Evolutionary conservation across 2,329 filamentous ascomycete species (phyloP), one percentile per base, ranked within the genome.

Genomic region (Penicillium sp.): DNA sequence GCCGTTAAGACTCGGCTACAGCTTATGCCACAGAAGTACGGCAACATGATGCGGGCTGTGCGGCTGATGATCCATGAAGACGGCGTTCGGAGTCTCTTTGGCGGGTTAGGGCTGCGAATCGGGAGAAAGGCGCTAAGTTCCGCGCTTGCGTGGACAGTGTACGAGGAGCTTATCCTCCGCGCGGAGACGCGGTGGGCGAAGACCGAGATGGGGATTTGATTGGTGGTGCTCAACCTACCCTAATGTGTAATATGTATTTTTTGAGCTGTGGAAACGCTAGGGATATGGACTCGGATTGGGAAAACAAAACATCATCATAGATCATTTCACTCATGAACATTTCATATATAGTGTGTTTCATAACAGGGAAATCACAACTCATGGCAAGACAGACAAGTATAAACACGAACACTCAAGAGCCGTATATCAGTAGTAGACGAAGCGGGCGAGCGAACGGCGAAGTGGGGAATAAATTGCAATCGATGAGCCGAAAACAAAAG

Each of bases 141-240:
- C 56, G 95, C 95, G n/a, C 83, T 98, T 68, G 94, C 94, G 7
- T 99, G 95, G 95, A 98, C 94, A 9, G 84, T 97, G 46, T 99
- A 99, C 73, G 95, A 99, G 80, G 94, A 97, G 77, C 78, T 97
- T 70, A 90, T 98, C 65, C 83, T 93, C 63, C 85, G 91, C 69
- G 90, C 90, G 1, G 88, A 89, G 75, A 79, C 70, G 52, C 69
- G 71, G 35, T 78, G 76, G 76, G 73, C 72, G 23, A 68, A 69
- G 31, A 69, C 73, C 30, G 64, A 66, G 49, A 71, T 70, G 23
- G 58, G 58, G 56, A 35, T 63, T 52, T 61, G 60, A 58, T 48
- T 48, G 21, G 17, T 6, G 26, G 41, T 35, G 21, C 8, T 30
- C 50, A 56, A 60, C 11, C 55, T 71, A 30, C 71, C 53, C 41